Percentiles rank a stretch among this genome's conserved stretches.
Conservation (phyloP, 768 basidiomycete genomes). For the Serpula lacrymans region DNA sequence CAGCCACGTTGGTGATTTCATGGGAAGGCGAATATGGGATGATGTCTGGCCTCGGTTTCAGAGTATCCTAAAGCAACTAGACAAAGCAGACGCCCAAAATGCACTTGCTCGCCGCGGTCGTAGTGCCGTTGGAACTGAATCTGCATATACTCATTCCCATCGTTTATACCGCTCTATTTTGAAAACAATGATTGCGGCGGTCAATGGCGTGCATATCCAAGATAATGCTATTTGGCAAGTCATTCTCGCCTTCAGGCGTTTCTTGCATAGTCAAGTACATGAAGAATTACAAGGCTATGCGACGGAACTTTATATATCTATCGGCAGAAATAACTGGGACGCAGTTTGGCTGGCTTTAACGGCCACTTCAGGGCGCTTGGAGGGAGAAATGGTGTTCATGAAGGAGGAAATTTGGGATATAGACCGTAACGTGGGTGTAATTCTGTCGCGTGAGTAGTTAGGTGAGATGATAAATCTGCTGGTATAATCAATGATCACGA, state of each 20-base stretch:
- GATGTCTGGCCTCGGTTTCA: conserved; percentile 89
- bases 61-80: conserved; percentile 54
- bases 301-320: conserved; percentile 56
- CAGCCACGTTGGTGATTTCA: conserved; percentile 74
- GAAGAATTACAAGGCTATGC: conserved; percentile 72
- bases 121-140: conserved; percentile 56
- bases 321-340: conserved; percentile 67
- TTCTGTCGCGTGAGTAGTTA: conserved; percentile 22
- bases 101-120: conserved; percentile 60
- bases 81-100: conserved; percentile 58
- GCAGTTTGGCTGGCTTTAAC: conserved; percentile 79
- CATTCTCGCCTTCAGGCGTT: conserved; percentile 69
- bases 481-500: conserved; percentile 10
- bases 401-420: conserved; percentile 63
- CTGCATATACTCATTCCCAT: conserved; percentile 79
- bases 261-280: conserved; percentile 64
- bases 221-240: conserved; percentile 82
- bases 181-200: conserved; percentile 65
- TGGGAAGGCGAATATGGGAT: conserved; percentile 83
- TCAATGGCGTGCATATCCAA: conserved; percentile 62
- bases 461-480: neutral
- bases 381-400: conserved; percentile 48
- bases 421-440: conserved; percentile 29
- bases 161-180: conserved; percentile 76
- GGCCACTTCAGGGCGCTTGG: conserved; percentile 45